Percentiles rank a stretch among this genome's conserved stretches.
Conservation (phyloP, 331 rosid genomes). For the Saraca asoca region DNA sequence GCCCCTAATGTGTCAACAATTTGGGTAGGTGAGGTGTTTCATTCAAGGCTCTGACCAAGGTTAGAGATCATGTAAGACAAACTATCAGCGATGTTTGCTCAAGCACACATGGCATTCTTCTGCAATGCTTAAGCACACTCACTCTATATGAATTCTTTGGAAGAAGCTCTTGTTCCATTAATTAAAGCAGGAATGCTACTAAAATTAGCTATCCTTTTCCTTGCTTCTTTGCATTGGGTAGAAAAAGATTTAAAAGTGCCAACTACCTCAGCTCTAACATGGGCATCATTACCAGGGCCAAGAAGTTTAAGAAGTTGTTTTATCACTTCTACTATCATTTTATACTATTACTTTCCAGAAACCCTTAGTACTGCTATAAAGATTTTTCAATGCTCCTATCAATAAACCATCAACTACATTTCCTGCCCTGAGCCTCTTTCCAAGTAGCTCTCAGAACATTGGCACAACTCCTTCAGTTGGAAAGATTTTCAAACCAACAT, state of each 20-base stretch:
- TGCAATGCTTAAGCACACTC: slow-evolving; percentile 98
- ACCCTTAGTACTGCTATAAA: slow-evolving; percentile 90
- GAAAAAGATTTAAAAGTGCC: slow-evolving; percentile 95
- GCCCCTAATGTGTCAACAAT: slow-evolving; percentile 96
- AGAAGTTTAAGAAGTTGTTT: slow-evolving; percentile 88
- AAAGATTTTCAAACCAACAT: slow-evolving; percentile 91
- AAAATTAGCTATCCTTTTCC: slow-evolving; percentile 80
- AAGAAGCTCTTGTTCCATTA: slow-evolving; percentile 98
- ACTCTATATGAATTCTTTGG: slow-evolving; percentile 98
- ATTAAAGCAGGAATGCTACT: slow-evolving; percentile 93
- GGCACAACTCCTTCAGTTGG: slow-evolving; percentile 99
- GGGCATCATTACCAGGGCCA: slow-evolving; percentile 89
- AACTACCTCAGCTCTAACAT: slow-evolving; percentile 97
- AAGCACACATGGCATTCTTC: slow-evolving; percentile 97
- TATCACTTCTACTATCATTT: slow-evolving; percentile 76
- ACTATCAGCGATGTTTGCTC: slow-evolving; percentile 96
- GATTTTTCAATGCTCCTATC: slow-evolving; percentile 93
- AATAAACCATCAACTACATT: slow-evolving; percentile 79
- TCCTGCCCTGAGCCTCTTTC: slow-evolving; percentile 68
- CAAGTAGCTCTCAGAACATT: slow-evolving; percentile 86
- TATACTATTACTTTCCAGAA: slow-evolving; percentile 85
- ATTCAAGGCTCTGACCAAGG: slow-evolving; percentile 97
- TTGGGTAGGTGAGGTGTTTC: slow-evolving; percentile 85
- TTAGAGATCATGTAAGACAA: slow-evolving; percentile 91
- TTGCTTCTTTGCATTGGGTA: slow-evolving; percentile 89